Percentiles rank a stretch among this genome's conserved stretches.
These are phyloP conservation scores for Rhodomyrtus tomentosa DNA, from an alignment of 345 rosid genomes.

Conservation along the genomic window DNA sequence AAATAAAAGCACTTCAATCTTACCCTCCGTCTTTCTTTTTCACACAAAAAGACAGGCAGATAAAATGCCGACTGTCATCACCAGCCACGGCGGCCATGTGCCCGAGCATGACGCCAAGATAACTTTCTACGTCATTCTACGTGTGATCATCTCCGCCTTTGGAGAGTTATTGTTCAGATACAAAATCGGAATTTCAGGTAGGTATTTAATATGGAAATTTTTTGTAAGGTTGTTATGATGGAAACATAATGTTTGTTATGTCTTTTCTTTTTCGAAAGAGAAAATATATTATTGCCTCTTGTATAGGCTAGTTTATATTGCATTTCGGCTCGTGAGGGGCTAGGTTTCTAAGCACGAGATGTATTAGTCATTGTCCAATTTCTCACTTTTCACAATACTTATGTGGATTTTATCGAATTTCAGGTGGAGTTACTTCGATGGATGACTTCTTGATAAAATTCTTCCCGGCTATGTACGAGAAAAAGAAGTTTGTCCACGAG, in stretches of 20 bases:
- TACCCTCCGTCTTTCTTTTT: too few relatives aligned
- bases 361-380: not conserved
- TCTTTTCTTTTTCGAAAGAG: not conserved
- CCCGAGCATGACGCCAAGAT: too few relatives aligned
- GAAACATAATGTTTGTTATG: not conserved
- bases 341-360: not conserved
- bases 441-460: conserved; percentile 15
- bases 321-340: not conserved
- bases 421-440: conserved; percentile 12
- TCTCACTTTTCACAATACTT: not conserved
- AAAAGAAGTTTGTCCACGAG: conserved; percentile 2
- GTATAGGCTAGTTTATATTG: not conserved
- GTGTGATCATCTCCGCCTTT: too few relatives aligned
- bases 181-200: too few relatives aligned
- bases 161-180: too few relatives aligned
- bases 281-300: not conserved
- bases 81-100: too few relatives aligned
- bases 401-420: not conserved
- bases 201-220: not conserved
- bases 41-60: too few relatives aligned
- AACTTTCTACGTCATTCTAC: too few relatives aligned
- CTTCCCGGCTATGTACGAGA: conserved; percentile 1
- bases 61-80: too few relatives aligned
- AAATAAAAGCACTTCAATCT: too few relatives aligned
- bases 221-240: not conserved